phyloP scores from a whole-genome alignment of 2,329 filamentous ascomycete species.

The Chaetomium sp. region DNA sequence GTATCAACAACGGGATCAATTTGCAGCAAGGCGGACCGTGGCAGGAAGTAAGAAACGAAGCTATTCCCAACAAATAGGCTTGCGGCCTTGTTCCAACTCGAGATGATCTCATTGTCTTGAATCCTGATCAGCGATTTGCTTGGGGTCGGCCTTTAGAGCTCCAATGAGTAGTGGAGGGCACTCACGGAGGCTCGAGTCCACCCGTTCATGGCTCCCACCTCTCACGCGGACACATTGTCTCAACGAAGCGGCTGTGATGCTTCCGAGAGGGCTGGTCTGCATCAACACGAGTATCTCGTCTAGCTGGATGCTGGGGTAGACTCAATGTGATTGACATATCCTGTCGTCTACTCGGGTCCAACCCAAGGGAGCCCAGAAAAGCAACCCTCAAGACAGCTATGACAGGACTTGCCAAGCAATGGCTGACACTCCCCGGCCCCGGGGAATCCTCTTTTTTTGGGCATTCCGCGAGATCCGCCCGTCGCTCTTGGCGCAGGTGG shows the following conservation, averaged over 20 bases:
- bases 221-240: neutral
- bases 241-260: neutral
- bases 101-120: conserved; percentile 12
- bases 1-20: neutral
- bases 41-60: neutral
- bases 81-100: neutral
- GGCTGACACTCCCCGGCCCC: neutral
- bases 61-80: conserved; percentile 4
- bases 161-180: neutral
- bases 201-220: neutral
- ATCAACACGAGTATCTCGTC: no score
- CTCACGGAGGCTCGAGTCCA: neutral
- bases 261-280: no score
- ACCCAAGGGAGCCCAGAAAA: no score
- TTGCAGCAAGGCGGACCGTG: neutral
- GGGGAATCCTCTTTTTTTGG: neutral
- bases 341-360: no score
- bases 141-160: neutral
- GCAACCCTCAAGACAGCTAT: no score
- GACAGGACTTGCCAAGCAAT: no score
- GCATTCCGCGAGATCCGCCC: neutral
- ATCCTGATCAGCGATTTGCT: neutral
- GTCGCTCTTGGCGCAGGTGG: neutral
- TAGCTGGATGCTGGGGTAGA: no score
- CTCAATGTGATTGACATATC: no score